Percentiles rank a stretch among this genome's conserved stretches.
phyloP scores from a whole-genome alignment of 345 rosid species.

The Arabis hirsuta region DNA sequence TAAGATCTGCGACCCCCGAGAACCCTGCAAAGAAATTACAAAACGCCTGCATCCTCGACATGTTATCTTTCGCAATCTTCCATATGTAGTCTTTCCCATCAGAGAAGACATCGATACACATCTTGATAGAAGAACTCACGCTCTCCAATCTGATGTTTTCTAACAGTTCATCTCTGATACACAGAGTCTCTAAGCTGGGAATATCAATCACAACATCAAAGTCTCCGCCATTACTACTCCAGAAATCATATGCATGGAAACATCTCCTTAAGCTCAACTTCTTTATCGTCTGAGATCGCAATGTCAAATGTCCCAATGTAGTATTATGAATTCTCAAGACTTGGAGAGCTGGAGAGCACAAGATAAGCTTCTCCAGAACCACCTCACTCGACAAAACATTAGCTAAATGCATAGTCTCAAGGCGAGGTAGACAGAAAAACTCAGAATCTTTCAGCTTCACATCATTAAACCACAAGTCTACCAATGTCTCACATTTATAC shows the following conservation, averaged over 20 bases:
- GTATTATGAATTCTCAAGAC: background rate
- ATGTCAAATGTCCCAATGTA: background rate
- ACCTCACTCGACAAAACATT: too few relatives aligned
- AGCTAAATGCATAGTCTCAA: background rate
- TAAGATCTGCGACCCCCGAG: background rate
- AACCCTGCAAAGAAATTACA: too few relatives aligned
- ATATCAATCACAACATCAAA: background rate
- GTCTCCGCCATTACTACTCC: too few relatives aligned
- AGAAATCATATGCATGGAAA: too few relatives aligned
- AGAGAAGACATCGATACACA: background rate
- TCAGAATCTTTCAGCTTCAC: background rate
- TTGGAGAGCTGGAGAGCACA: background rate
- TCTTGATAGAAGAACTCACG: background rate
- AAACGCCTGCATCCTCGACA: too few relatives aligned
- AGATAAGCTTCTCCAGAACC: conserved; percentile 2
- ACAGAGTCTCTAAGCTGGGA: background rate
- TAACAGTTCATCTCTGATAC: too few relatives aligned
- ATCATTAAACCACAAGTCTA: background rate
- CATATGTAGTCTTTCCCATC: too few relatives aligned
- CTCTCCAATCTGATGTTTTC: too few relatives aligned
- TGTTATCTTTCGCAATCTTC: too few relatives aligned
- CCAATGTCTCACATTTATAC: background rate
- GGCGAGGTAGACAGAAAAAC: conserved; percentile 2
- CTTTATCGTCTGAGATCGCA: background rate
- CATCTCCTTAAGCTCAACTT: background rate